Percentiles rank a stretch among this genome's conserved stretches.
Evolutionary conservation across 176 grass and related monocot species (phyloP).

Genomic region (Neostapfia colusana): DNA sequence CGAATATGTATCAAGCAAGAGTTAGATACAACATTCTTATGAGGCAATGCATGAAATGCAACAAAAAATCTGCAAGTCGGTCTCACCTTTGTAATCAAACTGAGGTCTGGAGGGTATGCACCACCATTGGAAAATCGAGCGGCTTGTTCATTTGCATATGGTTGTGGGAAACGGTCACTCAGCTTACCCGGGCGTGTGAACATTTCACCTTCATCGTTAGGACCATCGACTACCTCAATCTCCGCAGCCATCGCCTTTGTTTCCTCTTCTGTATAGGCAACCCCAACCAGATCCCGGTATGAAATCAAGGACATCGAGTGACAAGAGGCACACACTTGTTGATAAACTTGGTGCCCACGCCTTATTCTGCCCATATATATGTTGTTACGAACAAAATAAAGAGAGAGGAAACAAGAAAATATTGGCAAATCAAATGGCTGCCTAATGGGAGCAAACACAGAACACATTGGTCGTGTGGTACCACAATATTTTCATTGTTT

Average conservation of each 20-base stretch:
- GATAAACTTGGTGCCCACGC: constrained; percentile 71
- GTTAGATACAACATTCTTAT: background rate
- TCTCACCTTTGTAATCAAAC: constrained; percentile 64
- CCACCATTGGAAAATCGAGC: constrained; percentile 66
- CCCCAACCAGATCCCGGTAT: constrained; percentile 67
- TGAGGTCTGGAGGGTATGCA: constrained; percentile 73
- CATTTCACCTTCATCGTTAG: constrained; percentile 68
- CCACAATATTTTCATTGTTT: background rate
- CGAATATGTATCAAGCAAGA: constrained; percentile 6
- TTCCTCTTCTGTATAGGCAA: constrained; percentile 73
- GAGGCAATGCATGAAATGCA: background rate
- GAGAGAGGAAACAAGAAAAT: background rate
- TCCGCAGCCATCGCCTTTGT: constrained; percentile 71
- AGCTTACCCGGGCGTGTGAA: constrained; percentile 47
- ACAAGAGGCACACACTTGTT: constrained; percentile 72
- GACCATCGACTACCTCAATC: constrained; percentile 74
- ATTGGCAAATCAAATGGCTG: background rate
- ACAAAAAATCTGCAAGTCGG: background rate
- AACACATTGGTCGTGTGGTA: background rate
- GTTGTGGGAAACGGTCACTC: constrained; percentile 65
- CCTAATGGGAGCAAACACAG: background rate
- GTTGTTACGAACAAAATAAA: constrained; percentile 5
- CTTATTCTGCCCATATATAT: constrained; percentile 55
- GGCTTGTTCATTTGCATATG: constrained; percentile 70
- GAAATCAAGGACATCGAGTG: constrained; percentile 76